Base-by-base conservation (phyloP, 1,284 basidiomycete genomes). In the Lentinula novae-zelandiae region DNA sequence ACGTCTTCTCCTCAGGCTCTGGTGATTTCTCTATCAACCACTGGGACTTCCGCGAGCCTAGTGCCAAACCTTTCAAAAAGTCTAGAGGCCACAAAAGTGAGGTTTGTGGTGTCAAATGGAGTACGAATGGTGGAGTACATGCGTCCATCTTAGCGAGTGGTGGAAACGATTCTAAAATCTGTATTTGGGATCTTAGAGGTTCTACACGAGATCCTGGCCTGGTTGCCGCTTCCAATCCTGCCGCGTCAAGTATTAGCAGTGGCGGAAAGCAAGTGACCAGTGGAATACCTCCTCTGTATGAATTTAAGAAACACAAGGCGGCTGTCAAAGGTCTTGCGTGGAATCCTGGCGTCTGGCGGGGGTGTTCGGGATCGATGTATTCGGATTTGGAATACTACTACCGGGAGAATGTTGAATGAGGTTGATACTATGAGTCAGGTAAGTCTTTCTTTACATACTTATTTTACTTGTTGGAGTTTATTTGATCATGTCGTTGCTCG, bases 311-410 rank as follows among this genome's bases (percentile, higher is more conserved):
- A 65, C 96, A 99, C 71, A 92, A 90, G 3, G 97, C 97, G 0
- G 97, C 96, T 0, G 95, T 99, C 64, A 99, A 99, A 72, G 96
- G 96, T 1, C 89, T 99, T n/a, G 95, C 95, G 0, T 99, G 97
- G 97, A 95, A 82, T 98, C 1, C 77, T 99, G 17, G 97, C 96
- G 0, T 94, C 92, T 3, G 97, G 97, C 15, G 97, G 97, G 27
- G 97, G 96, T 12, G 98, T 96, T 10, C 95, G 96, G 65, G 94
- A 95, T 72, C 97, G 96, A 78, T 95, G 95, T 71, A 96, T 99
- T 60, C 81, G 96, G 57, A 98, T 98, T 72, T 98, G 96, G 96
- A 98, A 99, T 72, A 93, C 92, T n/a, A 77, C 85, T 57, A 95
- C 87, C 52, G 97, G 97, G 39, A 85, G 82, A 15, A 83, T 96